These are phyloP conservation scores for Dictyostelium brefeldianum DNA, from an alignment of 78 protist genomes.

Conservation along the genomic window DNA sequence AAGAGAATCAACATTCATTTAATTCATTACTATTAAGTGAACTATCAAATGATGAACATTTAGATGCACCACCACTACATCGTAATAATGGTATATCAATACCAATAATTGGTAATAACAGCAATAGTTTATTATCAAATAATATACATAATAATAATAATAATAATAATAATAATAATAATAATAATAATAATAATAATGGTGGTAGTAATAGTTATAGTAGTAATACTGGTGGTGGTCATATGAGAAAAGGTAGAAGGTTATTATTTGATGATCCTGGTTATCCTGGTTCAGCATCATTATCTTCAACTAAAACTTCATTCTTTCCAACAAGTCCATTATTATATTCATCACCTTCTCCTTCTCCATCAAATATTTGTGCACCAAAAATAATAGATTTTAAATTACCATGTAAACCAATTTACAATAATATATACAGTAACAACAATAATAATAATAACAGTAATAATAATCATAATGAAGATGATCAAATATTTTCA, in stretches of 20 bases:
- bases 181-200: background rate
- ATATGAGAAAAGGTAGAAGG: conserved; percentile 56
- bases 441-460: background rate
- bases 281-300: background rate
- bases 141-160: background rate
- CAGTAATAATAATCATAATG: conserved; percentile 9
- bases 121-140: background rate
- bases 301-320: background rate
- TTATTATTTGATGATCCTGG: conserved; percentile 27
- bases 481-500: conserved; percentile 20
- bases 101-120: too few relatives aligned
- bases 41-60: background rate
- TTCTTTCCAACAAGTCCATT: conserved; percentile 22
- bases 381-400: background rate
- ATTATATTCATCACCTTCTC: background rate
- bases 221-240: conserved; percentile 16
- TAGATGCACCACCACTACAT: background rate
- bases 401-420: background rate
- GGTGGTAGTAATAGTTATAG: background rate
- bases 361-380: background rate
- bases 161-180: background rate
- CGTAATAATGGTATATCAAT: background rate
- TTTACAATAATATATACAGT: background rate
- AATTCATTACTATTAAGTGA: background rate
- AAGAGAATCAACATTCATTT: background rate